Evolutionary conservation across 139 green algal species (phyloP).

Genomic region (Auxenochlorella pyrenoidosa): DNA sequence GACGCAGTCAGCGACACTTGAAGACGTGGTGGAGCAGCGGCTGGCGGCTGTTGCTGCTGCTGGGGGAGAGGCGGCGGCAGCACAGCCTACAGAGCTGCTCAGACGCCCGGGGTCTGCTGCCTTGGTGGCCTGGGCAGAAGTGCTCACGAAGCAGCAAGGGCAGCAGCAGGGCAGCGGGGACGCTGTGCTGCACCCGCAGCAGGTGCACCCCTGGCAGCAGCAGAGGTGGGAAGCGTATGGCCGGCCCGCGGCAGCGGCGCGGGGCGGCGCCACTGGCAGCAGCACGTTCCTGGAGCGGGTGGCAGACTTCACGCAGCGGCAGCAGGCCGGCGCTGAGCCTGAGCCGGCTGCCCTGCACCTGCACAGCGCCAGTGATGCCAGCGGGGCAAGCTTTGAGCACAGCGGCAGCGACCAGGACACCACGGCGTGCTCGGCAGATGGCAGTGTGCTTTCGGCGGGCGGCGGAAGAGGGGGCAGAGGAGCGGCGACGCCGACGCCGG

Average conservation of each 20-base stretch:
- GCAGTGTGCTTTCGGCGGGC: not conserved
- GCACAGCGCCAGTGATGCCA: not conserved
- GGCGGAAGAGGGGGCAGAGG: not conserved
- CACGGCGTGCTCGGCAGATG: not conserved
- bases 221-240: not conserved
- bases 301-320: not conserved
- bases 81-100: not conserved
- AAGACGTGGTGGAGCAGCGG: not conserved
- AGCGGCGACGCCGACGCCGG: not conserved
- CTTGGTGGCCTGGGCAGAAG: not conserved
- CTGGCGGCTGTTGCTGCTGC: not conserved
- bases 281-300: not conserved
- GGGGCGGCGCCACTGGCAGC: not conserved
- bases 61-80: not conserved
- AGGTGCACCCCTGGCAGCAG: not conserved
- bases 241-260: not conserved
- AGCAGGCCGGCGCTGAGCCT: not conserved
- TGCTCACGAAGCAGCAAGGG: not conserved
- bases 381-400: not conserved
- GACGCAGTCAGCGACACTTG: not conserved
- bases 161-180: not conserved
- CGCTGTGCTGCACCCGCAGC: not conserved
- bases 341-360: not conserved
- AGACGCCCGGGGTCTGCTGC: not conserved
- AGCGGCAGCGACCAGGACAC: not conserved